These are phyloP conservation scores for Cladosporium colombiae DNA, from an alignment of 2,329 filamentous ascomycete genomes.

Conservation along the genomic window DNA sequence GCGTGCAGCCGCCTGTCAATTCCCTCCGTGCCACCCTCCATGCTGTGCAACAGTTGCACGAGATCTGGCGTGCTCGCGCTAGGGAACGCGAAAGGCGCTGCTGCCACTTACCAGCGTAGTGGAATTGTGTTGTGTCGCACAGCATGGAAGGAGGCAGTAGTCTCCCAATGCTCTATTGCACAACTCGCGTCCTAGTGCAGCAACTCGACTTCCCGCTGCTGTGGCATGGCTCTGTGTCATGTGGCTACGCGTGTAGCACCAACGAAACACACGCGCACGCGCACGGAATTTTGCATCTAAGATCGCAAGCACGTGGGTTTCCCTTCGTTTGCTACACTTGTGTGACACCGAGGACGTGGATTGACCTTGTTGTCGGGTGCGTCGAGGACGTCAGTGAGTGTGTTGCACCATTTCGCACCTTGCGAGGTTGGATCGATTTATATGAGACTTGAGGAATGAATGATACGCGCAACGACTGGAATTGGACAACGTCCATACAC, in stretches of 20 bases:
- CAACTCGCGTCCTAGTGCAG: not conserved
- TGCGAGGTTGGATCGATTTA: not conserved
- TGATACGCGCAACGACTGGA: not conserved
- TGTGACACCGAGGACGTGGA: slow-evolving; percentile 11
- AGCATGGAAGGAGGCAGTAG: slow-evolving; percentile 9
- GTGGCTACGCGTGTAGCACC: slow-evolving; percentile 15
- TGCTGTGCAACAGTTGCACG: slow-evolving; percentile 12
- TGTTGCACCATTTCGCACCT: not conserved
- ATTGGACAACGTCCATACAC: not conserved
- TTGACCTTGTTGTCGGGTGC: slow-evolving; percentile 2
- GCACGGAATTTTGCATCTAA: slow-evolving; percentile 14
- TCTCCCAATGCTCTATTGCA: not conserved
- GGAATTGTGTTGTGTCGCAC: slow-evolving; percentile 5
- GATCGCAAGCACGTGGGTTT: slow-evolving; percentile 3
- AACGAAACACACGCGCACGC: not conserved
- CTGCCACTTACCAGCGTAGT: slow-evolving; percentile 4
- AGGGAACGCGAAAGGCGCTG: slow-evolving; percentile 4
- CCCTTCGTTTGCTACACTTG: not conserved
- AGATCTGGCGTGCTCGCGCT: slow-evolving; percentile 17
- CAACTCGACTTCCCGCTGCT: not conserved
- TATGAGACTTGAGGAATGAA: slow-evolving; percentile 12
- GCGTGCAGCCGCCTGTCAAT: slow-evolving; percentile 12
- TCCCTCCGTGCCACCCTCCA: not conserved
- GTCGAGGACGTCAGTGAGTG: not conserved
- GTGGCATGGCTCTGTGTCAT: slow-evolving; percentile 11